Evolutionary conservation across 805 yeast genomes (phyloP).

Genomic region (Kodamaea kaohsiungensis): DNA sequence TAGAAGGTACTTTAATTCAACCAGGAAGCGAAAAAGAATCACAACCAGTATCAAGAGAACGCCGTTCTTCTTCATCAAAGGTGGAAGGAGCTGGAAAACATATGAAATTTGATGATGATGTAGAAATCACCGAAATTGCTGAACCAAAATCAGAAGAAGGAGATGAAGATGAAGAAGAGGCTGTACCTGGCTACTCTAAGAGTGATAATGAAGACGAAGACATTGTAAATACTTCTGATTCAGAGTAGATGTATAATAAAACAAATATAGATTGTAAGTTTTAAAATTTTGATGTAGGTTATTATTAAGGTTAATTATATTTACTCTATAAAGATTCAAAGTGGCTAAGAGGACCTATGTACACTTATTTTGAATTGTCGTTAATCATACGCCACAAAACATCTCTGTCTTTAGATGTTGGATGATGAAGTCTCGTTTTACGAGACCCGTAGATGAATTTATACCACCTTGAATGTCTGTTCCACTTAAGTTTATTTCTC

Average conservation of each 20-base stretch:
- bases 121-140: constrained; percentile 15
- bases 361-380: constrained; percentile 24
- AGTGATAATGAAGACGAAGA: constrained; percentile 25
- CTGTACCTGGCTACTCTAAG: constrained; percentile 20
- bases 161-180: constrained; percentile 16
- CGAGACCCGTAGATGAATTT: constrained; percentile 29
- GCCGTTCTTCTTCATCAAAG: constrained; percentile 26
- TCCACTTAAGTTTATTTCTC: constrained; percentile 2
- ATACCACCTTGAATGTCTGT: constrained; percentile 18
- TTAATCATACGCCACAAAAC: constrained; percentile 47
- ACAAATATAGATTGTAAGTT: not conserved
- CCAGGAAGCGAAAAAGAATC: constrained; percentile 59
- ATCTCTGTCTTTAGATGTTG: constrained; percentile 38
- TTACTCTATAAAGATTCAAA: not conserved
- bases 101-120: constrained; percentile 42
- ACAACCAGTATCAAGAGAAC: constrained; percentile 52
- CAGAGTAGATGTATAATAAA: constrained; percentile 21
- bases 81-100: constrained; percentile 27
- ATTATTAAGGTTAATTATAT: not conserved
- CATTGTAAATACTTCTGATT: constrained; percentile 20
- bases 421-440: constrained; percentile 27
- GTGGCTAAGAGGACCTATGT: not conserved
- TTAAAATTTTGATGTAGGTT: not conserved
- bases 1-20: constrained; percentile 80
- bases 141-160: constrained; percentile 16